Evolutionary conservation across 495 filamentous ascomycete genomes (phyloP).

Genomic region (Daldinia childiae): DNA sequence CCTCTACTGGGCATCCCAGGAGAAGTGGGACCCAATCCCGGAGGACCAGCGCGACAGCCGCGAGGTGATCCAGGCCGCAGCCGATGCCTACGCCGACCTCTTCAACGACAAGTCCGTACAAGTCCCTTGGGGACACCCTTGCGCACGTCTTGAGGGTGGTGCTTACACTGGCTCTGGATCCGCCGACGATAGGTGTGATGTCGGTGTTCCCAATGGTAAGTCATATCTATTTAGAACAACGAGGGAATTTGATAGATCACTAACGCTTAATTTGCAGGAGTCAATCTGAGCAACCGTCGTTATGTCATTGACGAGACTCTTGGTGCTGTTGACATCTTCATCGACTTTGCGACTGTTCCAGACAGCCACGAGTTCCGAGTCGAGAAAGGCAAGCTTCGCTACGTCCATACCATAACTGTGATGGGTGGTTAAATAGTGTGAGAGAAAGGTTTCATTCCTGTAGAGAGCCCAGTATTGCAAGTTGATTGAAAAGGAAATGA

Average conservation of each 20-base stretch:
- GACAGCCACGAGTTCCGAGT: constrained; percentile 63
- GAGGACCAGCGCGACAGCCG: constrained; percentile 53
- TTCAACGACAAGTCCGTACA: constrained; percentile 55
- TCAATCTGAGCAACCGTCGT: constrained; percentile 52
- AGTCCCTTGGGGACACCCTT: constrained; percentile 61
- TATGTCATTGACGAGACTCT: constrained; percentile 64
- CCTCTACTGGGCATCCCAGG: constrained; percentile 52
- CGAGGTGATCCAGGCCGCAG: constrained; percentile 57
- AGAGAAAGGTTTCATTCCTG: not conserved
- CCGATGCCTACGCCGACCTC: constrained; percentile 60
- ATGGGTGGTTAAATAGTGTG: constrained; percentile 39
- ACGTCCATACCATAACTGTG: constrained; percentile 59
- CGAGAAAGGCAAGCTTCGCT: constrained; percentile 59
- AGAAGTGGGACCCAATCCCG: constrained; percentile 59
- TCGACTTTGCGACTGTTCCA: constrained; percentile 56
- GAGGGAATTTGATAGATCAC: constrained; percentile 11
- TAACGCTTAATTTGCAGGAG: constrained; percentile 38
- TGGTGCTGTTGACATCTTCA: constrained; percentile 56
- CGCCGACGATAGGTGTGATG: constrained; percentile 49
- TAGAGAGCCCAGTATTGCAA: not conserved
- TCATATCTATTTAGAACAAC: not conserved
- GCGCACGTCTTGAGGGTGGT: constrained; percentile 59
- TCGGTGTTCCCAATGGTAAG: constrained; percentile 52
- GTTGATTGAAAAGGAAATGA: not conserved
- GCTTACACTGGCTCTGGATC: constrained; percentile 53